These are phyloP conservation scores for Diutina scorzettiae DNA, from an alignment of 1,139 yeast genomes.

Conservation along the genomic window DNA sequence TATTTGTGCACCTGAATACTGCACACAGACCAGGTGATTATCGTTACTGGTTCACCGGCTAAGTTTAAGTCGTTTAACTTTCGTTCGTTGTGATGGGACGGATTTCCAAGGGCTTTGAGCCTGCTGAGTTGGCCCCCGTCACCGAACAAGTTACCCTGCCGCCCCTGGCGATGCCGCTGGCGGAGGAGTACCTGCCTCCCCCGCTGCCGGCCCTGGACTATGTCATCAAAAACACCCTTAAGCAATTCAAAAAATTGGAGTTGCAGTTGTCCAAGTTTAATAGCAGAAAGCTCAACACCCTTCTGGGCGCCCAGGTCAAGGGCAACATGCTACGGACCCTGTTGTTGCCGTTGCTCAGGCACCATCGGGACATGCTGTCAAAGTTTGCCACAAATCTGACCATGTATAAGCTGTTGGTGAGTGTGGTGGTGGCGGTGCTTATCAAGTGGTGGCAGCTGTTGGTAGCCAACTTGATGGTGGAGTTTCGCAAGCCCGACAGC, in stretches of 20 bases:
- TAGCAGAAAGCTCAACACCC: slow-evolving; percentile 25
- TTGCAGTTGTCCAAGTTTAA: slow-evolving; percentile 35
- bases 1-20: not conserved
- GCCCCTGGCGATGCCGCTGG: not conserved
- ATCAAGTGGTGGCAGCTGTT: slow-evolving; percentile 59
- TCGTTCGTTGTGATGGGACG: slow-evolving; percentile 1
- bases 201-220: slow-evolving; percentile 7
- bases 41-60: not conserved
- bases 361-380: slow-evolving; percentile 17
- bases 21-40: not conserved
- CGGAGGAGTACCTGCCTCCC: not conserved
- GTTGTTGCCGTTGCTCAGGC: slow-evolving; percentile 54
- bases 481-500: slow-evolving; percentile 1
- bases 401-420: slow-evolving; percentile 23
- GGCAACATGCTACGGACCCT: slow-evolving; percentile 58
- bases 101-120: not conserved
- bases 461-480: slow-evolving; percentile 24
- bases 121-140: slow-evolving; percentile 3
- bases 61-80: not conserved
- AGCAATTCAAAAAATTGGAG: slow-evolving; percentile 33
- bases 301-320: slow-evolving; percentile 30
- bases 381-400: slow-evolving; percentile 15
- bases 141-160: not conserved
- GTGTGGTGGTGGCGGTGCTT: slow-evolving; percentile 28
- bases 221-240: slow-evolving; percentile 13